Conservation (phyloP, 768 basidiomycete species). For the Ramaria rubella region DNA sequence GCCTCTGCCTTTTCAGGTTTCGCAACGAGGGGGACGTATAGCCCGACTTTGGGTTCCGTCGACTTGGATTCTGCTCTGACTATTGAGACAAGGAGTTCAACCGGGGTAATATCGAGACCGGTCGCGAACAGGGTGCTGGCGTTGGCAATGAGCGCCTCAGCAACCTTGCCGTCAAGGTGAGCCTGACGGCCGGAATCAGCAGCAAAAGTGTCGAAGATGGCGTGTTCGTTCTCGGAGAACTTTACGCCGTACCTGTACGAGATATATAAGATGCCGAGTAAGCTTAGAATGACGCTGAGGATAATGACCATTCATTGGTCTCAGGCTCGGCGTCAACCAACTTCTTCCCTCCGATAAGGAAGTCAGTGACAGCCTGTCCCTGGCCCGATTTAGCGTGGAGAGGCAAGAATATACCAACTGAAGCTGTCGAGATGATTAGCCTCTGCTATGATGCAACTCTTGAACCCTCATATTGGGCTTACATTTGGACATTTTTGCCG, state of each 20-base stretch:
- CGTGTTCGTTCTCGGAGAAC: conserved; percentile 19
- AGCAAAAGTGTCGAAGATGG: conserved; percentile 37
- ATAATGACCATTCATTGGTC: conserved; percentile 32
- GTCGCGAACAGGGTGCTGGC: conserved; percentile 24
- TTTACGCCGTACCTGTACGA: conserved; percentile 22
- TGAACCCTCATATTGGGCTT: too few species aligned
- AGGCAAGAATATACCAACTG: conserved; percentile 27
- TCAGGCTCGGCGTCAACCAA: conserved; percentile 29
- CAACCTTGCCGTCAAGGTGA: conserved; percentile 31
- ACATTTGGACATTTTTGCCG: too few species aligned
- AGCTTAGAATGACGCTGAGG: not conserved
- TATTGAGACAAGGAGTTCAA: conserved; percentile 29
- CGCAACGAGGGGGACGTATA: conserved; percentile 31
- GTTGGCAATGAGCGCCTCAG: conserved; percentile 30
- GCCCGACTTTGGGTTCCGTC: conserved; percentile 19
- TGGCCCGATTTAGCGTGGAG: conserved; percentile 23
- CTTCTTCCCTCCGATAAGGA: conserved; percentile 25
- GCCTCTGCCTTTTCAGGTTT: conserved; percentile 30
- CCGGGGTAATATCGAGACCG: conserved; percentile 23
- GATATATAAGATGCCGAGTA: not conserved
- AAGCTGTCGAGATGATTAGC: conserved; percentile 11
- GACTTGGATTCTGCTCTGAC: conserved; percentile 17
- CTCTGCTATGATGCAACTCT: too few species aligned
- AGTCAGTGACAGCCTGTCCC: conserved; percentile 21
- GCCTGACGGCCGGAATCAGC: conserved; percentile 27